Evolutionary conservation across 2,329 filamentous ascomycete species (phyloP), one percentile per base, ranked within the genome.

Genomic region (Pseudogymnoascus sp.): DNA sequence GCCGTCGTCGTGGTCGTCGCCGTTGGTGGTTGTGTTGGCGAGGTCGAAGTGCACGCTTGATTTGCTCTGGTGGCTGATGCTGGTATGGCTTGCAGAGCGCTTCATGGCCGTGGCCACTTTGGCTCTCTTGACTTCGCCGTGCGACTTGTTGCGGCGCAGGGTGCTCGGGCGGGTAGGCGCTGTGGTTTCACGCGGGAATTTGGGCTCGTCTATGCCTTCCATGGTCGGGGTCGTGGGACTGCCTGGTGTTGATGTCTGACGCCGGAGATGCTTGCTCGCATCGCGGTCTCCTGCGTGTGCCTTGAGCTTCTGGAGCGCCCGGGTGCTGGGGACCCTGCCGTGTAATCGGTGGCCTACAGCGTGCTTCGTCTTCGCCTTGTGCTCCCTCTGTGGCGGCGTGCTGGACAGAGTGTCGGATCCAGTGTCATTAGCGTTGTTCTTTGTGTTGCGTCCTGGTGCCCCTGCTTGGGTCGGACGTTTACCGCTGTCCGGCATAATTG

Each of bases 111-210:
- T 77, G 9, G 69, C 29, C 48, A 74, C 74, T 62, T 78, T 78
- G 62, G 72, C 73, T 64, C 79, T 80, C 67, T 70, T 72, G 40
- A 86, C 77, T 65, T 85, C 83, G 69, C 77, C 79, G 66, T 82
- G 78, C 25, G 84, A 87, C 58, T 79, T 80, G 71, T 86, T 86
- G 71, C 83, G 82, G 74, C 84, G 85, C 61, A 86, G 74, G 68
- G 73, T 82, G 13, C 79, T 74, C 60, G 82, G 77, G 3, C 83
- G 85, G 10, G 74, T 67, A 71, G 77, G 78, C 60, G 74, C 70
- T 3, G 75, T 69, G 3, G 79, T 77, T 21, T 73, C 71, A 60
- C 74, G 74, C 61, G 78, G 74, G 31, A 83, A 75, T 68, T 77
- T 82, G 64, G 76, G 73, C 62, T 85, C 81, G 60, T 75, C 76